Percentiles rank a stretch among this genome's conserved stretches.
Conservation (phyloP, 495 filamentous ascomycete species). For the Podospora fimiseda region DNA sequence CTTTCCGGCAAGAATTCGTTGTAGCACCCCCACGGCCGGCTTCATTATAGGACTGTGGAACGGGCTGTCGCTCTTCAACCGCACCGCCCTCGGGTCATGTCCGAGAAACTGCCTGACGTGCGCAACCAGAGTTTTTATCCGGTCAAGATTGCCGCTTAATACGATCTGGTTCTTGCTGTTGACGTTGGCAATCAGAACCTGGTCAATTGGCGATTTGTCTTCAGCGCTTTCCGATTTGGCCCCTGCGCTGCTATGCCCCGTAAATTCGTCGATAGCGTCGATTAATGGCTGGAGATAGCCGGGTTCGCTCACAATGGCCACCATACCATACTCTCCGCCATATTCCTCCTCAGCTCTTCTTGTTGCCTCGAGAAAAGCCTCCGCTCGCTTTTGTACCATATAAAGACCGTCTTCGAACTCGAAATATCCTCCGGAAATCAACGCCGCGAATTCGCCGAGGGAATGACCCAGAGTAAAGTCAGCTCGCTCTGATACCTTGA, state of each 20-base stretch:
- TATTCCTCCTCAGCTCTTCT: constrained; percentile 51
- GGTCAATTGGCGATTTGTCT: constrained; percentile 65
- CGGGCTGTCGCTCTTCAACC: constrained; percentile 80
- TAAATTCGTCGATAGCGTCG: constrained; percentile 69
- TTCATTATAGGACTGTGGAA: constrained; percentile 93
- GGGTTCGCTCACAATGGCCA: constrained; percentile 81
- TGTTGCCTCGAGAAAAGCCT: constrained; percentile 78
- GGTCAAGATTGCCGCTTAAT: constrained; percentile 76
- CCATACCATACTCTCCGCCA: constrained; percentile 84
- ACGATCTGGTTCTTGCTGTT: constrained; percentile 97
- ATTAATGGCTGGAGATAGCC: constrained; percentile 63
- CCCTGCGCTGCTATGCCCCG: constrained; percentile 58
- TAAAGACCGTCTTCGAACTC: constrained; percentile 68
- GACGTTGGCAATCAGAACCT: constrained; percentile 89
- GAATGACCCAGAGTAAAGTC: constrained; percentile 88
- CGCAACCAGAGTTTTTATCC: constrained; percentile 77
- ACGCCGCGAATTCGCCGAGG: constrained; percentile 88
- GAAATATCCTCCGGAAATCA: constrained; percentile 77
- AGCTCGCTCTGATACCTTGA: constrained; percentile 58
- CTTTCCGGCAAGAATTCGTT: constrained; percentile 50
- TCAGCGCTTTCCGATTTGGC: constrained; percentile 59
- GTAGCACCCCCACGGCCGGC: constrained; percentile 70
- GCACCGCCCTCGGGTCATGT: constrained; percentile 84
- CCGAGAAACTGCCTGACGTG: constrained; percentile 89
- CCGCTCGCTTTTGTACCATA: constrained; percentile 72